Evolutionary conservation across 441 rosid species (phyloP), one percentile per base, ranked within the genome.

Genomic region (Gossypium schwendimanii): DNA sequence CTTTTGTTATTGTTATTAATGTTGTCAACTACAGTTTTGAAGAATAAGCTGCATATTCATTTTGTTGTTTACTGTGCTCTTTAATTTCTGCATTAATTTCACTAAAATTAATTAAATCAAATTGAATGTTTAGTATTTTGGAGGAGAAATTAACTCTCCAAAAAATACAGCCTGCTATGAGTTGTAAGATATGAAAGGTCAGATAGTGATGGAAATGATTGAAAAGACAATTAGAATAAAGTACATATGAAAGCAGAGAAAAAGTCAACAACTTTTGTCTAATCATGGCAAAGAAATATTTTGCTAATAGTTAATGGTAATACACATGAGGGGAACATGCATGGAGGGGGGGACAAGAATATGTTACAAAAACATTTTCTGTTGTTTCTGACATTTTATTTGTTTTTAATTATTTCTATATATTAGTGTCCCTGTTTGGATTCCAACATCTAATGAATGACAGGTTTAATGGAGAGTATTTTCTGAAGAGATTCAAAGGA

Each of bases 391-490:
- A 31, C 33, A 31, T 31, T 31, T 31, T 31, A 31, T 31, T 31
- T 31, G 33, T 31, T 31, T 31, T 31, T 31, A 31, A 31, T 31
- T 31, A 31, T 4, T 31, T 31, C 33, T 31, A 31, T 31, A 31
- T 31, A 4, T 31, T 31, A 4, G 1, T 31, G 33, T 31, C 53
- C 53, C 53, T 2, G 53, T 47, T 47, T 14, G 53, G 33, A 31
- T 31, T 31, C 33, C 33, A 31, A 31, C 20, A 14, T n/a, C 15
- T 24, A 4, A 58, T 12, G 31, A 57, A 58, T 58, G 59, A 62
- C 80, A 85, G 88, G 71, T 82, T 85, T 55, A 72, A 81, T 67
- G 88, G 77, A 6, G 9, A 68, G 58, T 75, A 69, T 10, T 81
- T 81, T 21, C 59, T 85, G 20, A 54, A 17, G 66, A 79, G 75